These are phyloP conservation scores for Backusella parvicylindrica DNA, from an alignment of 192 early-diverging fungal genomes.

Conservation along the genomic window DNA sequence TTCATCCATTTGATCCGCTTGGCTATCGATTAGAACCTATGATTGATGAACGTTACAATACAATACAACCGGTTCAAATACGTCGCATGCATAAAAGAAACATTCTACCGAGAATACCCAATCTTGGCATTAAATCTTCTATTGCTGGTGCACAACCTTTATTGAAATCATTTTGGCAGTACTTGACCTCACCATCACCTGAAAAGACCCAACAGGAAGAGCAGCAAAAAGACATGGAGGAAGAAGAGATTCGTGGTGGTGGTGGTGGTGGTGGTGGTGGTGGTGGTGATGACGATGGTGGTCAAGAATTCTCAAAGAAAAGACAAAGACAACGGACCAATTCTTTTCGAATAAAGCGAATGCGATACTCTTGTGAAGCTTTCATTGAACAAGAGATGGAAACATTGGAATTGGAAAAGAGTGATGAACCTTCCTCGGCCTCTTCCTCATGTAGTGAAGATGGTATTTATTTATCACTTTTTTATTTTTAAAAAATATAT, in stretches of 20 bases:
- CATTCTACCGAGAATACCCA: constrained; percentile 23
- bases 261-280: no score
- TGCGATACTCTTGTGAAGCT: not conserved
- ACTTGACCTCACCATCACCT: constrained; percentile 1
- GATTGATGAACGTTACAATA: constrained; percentile 45
- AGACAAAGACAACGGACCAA: not conserved
- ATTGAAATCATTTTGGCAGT: constrained; percentile 21
- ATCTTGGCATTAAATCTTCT: constrained; percentile 29
- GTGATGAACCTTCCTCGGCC: not conserved
- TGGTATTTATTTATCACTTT: not conserved
- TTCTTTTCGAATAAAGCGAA: not conserved
- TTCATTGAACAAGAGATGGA: not conserved
- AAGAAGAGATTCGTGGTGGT: no score
- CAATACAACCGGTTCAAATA: constrained; percentile 46
- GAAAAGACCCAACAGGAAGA: not conserved
- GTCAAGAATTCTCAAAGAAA: not conserved
- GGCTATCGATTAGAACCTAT: constrained; percentile 67
- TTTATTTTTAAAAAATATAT: not conserved
- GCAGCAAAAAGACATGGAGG: no score
- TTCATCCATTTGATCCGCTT: constrained; percentile 69
- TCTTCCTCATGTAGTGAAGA: not conserved
- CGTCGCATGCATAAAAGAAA: constrained; percentile 5
- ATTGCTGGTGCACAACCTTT: constrained; percentile 23
- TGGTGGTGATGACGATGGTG: no score
- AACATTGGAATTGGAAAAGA: not conserved